These are phyloP conservation scores for Epichloe sylvatica DNA, from an alignment of 2,329 filamentous ascomycete species.

Conservation along the genomic window DNA sequence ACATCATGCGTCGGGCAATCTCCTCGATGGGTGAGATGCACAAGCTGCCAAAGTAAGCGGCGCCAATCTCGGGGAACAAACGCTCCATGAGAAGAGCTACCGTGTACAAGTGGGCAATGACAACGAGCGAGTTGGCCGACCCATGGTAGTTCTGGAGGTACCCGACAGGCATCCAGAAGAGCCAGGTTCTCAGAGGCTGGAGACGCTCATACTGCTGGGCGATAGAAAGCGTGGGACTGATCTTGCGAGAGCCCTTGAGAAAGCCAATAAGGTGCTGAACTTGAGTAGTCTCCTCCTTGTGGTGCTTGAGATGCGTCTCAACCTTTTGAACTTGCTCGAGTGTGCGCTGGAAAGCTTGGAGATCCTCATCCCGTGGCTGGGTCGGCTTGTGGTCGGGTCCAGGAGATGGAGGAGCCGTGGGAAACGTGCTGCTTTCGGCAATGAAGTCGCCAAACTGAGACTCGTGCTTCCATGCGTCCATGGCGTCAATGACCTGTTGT, in stretches of 20 bases:
- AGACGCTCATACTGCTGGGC: conserved; percentile 83
- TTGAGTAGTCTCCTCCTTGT: conserved; percentile 54
- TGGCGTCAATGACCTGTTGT: conserved; percentile 66
- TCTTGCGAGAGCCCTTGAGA: conserved; percentile 56
- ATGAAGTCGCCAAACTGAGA: conserved; percentile 78
- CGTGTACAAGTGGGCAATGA: conserved; percentile 85
- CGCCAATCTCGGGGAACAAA: conserved; percentile 80
- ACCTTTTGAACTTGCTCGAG: conserved; percentile 55
- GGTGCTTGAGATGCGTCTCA: conserved; percentile 52
- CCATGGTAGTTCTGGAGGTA: conserved; percentile 64
- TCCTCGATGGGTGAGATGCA: conserved; percentile 72
- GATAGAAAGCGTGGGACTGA: conserved; percentile 54
- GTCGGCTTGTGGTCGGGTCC: conserved; percentile 46
- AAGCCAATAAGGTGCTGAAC: conserved; percentile 58
- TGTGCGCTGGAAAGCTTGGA: conserved; percentile 52
- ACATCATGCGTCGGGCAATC: conserved; percentile 62
- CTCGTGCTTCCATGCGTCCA: conserved; percentile 83
- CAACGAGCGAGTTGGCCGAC: conserved; percentile 64
- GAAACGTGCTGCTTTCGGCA: conserved; percentile 61
- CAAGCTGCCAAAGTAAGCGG: conserved; percentile 73
- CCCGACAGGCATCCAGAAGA: conserved; percentile 87
- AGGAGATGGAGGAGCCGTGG: conserved; percentile 50
- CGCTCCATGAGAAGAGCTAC: conserved; percentile 78
- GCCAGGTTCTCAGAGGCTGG: conserved; percentile 77
- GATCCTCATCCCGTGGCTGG: conserved; percentile 54